A percentile compares a stretch with the other conserved stretches of the same genome.
Conservation (phyloP, 139 green algal species). For the Closterium sp. region DNA sequence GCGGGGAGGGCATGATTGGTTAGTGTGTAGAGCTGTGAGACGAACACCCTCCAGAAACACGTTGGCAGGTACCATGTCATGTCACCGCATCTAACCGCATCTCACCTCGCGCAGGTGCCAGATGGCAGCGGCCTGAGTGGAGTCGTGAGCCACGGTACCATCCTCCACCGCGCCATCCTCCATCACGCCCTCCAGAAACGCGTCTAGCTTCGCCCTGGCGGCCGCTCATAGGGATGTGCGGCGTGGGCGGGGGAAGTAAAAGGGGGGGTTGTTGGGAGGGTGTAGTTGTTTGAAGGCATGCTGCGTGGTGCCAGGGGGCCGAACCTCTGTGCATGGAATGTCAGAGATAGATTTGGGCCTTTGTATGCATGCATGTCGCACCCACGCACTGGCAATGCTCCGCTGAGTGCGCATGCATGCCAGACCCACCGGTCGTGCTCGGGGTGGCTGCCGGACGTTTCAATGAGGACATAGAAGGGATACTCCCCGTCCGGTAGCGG, state of each 20-base stretch:
- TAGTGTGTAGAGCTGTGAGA: too few relatives aligned
- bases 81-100: slow-evolving; percentile 6
- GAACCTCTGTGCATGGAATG: too few relatives aligned
- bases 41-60: not conserved
- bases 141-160: slow-evolving; percentile 66
- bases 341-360: too few relatives aligned
- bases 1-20: too few relatives aligned
- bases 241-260: too few relatives aligned
- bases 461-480: slow-evolving; percentile 87
- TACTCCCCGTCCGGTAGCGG: slow-evolving; percentile 31
- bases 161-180: slow-evolving; percentile 52
- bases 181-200: slow-evolving; percentile 44
- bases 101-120: slow-evolving; percentile 83
- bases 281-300: too few relatives aligned
- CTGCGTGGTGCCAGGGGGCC: too few relatives aligned
- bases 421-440: slow-evolving; percentile 66
- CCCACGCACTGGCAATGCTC: not conserved
- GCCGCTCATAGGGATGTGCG: not conserved
- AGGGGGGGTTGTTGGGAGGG: too few relatives aligned
- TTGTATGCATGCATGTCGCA: not conserved
- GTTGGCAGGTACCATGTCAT: too few relatives aligned
- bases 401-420: not conserved
- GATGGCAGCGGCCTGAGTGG: slow-evolving; percentile 69
- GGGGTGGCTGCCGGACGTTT: slow-evolving; percentile 66
- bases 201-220: slow-evolving; percentile 37